Percentiles rank a stretch among this genome's conserved stretches.
Evolutionary conservation across 2,329 filamentous ascomycete species (phyloP).

Genomic region (Pseudogymnoascus sp.): DNA sequence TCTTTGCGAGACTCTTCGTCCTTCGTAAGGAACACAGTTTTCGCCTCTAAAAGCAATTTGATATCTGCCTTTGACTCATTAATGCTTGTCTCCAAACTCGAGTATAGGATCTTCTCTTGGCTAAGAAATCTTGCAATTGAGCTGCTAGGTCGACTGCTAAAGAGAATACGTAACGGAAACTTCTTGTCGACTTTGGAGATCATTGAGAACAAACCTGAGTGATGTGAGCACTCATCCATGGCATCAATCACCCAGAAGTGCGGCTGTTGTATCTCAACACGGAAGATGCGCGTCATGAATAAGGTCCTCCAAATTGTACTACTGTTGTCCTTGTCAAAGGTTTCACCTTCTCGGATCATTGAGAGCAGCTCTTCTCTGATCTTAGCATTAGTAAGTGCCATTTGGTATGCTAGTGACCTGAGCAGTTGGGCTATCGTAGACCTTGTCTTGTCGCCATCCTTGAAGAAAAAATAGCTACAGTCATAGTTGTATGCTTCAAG

Average conservation of each 20-base stretch:
- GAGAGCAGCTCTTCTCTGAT: constrained; percentile 16
- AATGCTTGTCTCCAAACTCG: too few relatives aligned
- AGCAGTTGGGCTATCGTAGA: constrained; percentile 23
- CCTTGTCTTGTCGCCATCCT: constrained; percentile 24
- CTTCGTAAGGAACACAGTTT: too few relatives aligned
- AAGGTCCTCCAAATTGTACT: constrained; percentile 24
- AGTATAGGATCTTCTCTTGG: too few relatives aligned
- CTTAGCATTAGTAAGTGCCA: constrained; percentile 21
- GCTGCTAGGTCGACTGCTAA: constrained; percentile 17
- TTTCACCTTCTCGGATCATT: constrained; percentile 17
- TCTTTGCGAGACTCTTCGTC: constrained; percentile 7
- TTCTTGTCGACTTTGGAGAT: constrained; percentile 10
- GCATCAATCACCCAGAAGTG: constrained; percentile 31
- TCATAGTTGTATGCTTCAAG: constrained; percentile 14
- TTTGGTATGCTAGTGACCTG: constrained; percentile 29
- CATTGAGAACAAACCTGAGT: constrained; percentile 15
- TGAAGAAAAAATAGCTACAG: constrained; percentile 32
- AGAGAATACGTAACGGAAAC: constrained; percentile 17
- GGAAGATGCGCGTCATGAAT: constrained; percentile 25
- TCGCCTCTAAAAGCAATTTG: constrained; percentile 1
- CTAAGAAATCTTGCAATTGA: too few relatives aligned
- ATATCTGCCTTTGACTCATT: too few relatives aligned
- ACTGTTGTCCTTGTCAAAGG: constrained; percentile 21
- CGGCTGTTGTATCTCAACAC: constrained; percentile 3
- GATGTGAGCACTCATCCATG: constrained; percentile 28